phyloP scores from a whole-genome alignment of 2,329 filamentous ascomycete species.

The Claviceps monticola region DNA sequence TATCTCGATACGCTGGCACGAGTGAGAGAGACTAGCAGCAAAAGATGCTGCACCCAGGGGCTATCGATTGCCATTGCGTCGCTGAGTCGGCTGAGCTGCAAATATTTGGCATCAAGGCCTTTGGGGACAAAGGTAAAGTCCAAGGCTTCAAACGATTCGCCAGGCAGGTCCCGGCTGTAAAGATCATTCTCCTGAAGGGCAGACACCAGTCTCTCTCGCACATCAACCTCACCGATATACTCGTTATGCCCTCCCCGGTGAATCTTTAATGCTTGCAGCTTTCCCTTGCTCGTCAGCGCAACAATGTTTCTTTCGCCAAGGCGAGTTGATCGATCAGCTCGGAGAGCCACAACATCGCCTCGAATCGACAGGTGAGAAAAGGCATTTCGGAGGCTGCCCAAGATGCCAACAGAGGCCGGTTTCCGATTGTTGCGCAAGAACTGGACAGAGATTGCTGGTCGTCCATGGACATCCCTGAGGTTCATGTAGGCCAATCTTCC shows the following conservation, averaged over 20 bases:
- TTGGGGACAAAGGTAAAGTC: slow-evolving; percentile 63
- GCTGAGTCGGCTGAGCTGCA: slow-evolving; percentile 35
- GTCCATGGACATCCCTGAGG: slow-evolving; percentile 74
- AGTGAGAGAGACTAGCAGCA: slow-evolving; percentile 46
- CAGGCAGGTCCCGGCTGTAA: slow-evolving; percentile 31
- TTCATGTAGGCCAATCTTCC: slow-evolving; percentile 79
- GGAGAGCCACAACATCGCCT: slow-evolving; percentile 69
- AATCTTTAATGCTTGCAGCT: slow-evolving; percentile 75
- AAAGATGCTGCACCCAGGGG: slow-evolving; percentile 40
- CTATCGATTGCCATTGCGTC: slow-evolving; percentile 36
- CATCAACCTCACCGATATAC: slow-evolving; percentile 57
- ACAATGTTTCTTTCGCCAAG: slow-evolving; percentile 78
- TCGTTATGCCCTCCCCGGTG: slow-evolving; percentile 77
- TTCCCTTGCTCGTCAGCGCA: slow-evolving; percentile 62
- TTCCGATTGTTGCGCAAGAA: slow-evolving; percentile 54
- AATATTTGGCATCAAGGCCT: slow-evolving; percentile 34
- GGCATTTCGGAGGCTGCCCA: slow-evolving; percentile 68
- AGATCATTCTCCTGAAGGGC: slow-evolving; percentile 45
- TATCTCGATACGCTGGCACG: slow-evolving; percentile 46
- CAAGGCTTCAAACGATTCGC: slow-evolving; percentile 55
- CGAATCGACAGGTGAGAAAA: slow-evolving; percentile 56
- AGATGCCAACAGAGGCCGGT: slow-evolving; percentile 48
- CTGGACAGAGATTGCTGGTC: slow-evolving; percentile 64
- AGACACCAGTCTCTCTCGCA: slow-evolving; percentile 47
- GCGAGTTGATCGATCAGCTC: slow-evolving; percentile 54